Conservation (phyloP, 2,329 filamentous ascomycete species). For the Chalara sp. region DNA sequence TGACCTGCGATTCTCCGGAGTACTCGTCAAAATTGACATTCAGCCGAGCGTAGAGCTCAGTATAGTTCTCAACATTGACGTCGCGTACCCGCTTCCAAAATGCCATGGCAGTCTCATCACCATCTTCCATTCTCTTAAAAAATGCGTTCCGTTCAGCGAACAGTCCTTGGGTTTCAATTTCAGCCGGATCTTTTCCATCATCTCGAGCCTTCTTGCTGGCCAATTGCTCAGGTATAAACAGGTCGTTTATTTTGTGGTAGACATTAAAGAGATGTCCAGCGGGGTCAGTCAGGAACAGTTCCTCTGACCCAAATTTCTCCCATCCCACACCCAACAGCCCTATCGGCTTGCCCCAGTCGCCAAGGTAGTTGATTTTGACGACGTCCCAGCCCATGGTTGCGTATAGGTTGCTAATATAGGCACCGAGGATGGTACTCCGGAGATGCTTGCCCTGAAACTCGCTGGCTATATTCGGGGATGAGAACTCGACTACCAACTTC, state of each 20-base stretch:
- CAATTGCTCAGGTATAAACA: conserved; percentile 46
- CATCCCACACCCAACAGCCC: conserved; percentile 57
- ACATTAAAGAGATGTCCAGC: conserved; percentile 54
- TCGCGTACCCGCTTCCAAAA: conserved; percentile 60
- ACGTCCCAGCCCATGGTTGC: conserved; percentile 6
- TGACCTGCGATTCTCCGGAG: conserved; percentile 62
- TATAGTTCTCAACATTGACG: conserved; percentile 58
- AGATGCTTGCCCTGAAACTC: conserved; percentile 61
- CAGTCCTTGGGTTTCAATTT: conserved; percentile 47
- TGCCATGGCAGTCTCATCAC: conserved; percentile 48
- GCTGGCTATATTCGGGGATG: conserved; percentile 61
- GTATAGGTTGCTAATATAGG: conserved; percentile 21
- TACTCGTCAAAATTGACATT: conserved; percentile 62
- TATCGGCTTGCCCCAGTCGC: conserved; percentile 42
- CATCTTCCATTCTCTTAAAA: conserved; percentile 63
- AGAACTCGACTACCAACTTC: conserved; percentile 56
- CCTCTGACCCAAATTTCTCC: conserved; percentile 48
- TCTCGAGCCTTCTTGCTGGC: not conserved
- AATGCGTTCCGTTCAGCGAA: conserved; percentile 30
- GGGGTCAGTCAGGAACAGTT: conserved; percentile 42
- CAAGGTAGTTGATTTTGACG: conserved; percentile 6
- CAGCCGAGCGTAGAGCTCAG: conserved; percentile 54
- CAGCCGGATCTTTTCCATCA: conserved; percentile 38
- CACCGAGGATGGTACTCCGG: conserved; percentile 60
- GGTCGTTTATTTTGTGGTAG: conserved; percentile 57